Evolutionary conservation across 148 eudicot genomes (phyloP).

Genomic region (Linanthus parryae): DNA sequence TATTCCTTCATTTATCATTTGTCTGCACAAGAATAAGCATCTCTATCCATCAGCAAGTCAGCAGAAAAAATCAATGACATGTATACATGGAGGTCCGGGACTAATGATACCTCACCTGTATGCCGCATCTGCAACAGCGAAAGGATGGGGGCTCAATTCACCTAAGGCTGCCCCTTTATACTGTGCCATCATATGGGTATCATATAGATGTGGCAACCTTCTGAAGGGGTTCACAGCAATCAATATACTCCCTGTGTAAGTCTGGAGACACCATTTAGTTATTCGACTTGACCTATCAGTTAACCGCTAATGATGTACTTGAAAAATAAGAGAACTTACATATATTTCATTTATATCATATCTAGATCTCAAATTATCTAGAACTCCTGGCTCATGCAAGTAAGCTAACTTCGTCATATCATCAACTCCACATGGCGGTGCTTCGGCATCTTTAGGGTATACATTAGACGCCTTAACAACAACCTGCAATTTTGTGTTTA

Average conservation of each 20-base stretch:
- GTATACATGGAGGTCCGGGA: background rate
- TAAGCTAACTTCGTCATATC: slow-evolving; percentile 78
- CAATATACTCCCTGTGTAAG: slow-evolving; percentile 88
- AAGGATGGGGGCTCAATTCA: slow-evolving; percentile 88
- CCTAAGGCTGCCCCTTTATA: slow-evolving; percentile 83
- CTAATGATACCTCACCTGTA: slow-evolving; percentile 46
- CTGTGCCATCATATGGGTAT: slow-evolving; percentile 56
- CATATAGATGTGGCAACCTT: slow-evolving; percentile 81
- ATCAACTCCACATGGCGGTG: slow-evolving; percentile 61
- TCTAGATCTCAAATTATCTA: slow-evolving; percentile 57
- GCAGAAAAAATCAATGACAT: background rate
- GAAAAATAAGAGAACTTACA: slow-evolving; percentile 22
- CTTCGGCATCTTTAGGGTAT: slow-evolving; percentile 56
- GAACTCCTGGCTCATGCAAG: slow-evolving; percentile 76
- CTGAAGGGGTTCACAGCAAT: slow-evolving; percentile 95
- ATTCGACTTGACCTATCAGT: slow-evolving; percentile 14
- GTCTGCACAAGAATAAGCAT: slow-evolving; percentile 26
- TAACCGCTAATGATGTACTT: background rate
- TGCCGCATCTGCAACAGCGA: slow-evolving; percentile 94
- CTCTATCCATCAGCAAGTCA: background rate
- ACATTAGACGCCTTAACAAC: slow-evolving; percentile 34
- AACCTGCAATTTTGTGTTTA: no score
- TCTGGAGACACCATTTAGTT: slow-evolving; percentile 39
- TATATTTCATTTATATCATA: slow-evolving; percentile 66
- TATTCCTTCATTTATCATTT: slow-evolving; percentile 59